Percentiles rank a stretch among this genome's conserved stretches.
These are phyloP conservation scores for Cryptosporidium sp. DNA, from an alignment of 169 alveolate species.

Conservation along the genomic window DNA sequence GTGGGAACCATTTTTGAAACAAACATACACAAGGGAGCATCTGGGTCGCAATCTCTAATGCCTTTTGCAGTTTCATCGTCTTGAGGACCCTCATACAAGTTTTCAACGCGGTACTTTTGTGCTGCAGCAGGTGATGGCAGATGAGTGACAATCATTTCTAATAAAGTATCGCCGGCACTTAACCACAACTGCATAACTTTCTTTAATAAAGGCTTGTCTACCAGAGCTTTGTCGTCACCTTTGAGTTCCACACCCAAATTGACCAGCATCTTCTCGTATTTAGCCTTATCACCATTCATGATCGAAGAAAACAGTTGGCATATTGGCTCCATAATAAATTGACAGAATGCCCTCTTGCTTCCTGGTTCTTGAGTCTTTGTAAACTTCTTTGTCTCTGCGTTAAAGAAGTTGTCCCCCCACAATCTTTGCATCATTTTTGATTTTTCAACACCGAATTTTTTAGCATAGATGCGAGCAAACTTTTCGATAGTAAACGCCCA, in stretches of 20 bases:
- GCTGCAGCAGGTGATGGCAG: slow-evolving; percentile 98
- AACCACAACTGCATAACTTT: slow-evolving; percentile 99
- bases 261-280: slow-evolving; percentile 92
- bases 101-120: slow-evolving; percentile 97
- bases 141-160: slow-evolving; percentile 98
- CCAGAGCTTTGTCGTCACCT: slow-evolving; percentile 94
- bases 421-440: slow-evolving; percentile 96
- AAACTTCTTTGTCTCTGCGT: slow-evolving; percentile 96
- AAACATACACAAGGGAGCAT: slow-evolving; percentile 99
- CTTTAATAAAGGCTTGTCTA: slow-evolving; percentile 96
- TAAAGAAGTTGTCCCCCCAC: slow-evolving; percentile 99
- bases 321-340: slow-evolving; percentile 98
- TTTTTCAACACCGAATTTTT: slow-evolving; percentile 94
- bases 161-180: slow-evolving; percentile 98
- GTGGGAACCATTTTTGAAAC: slow-evolving; percentile 99
- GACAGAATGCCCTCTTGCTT: slow-evolving; percentile 95
- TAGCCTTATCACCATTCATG: slow-evolving; percentile 93
- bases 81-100: slow-evolving; percentile 97
- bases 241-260: slow-evolving; percentile 93
- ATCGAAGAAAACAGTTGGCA: slow-evolving; percentile 92
- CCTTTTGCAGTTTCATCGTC: slow-evolving; percentile 98
- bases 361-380: slow-evolving; percentile 86
- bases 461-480: slow-evolving; percentile 96
- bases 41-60: slow-evolving; percentile 96
- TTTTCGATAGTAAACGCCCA: slow-evolving; percentile 98